These are phyloP conservation scores for Speleostelium caveatum DNA, from an alignment of 78 protist species.

Conservation along the genomic window DNA sequence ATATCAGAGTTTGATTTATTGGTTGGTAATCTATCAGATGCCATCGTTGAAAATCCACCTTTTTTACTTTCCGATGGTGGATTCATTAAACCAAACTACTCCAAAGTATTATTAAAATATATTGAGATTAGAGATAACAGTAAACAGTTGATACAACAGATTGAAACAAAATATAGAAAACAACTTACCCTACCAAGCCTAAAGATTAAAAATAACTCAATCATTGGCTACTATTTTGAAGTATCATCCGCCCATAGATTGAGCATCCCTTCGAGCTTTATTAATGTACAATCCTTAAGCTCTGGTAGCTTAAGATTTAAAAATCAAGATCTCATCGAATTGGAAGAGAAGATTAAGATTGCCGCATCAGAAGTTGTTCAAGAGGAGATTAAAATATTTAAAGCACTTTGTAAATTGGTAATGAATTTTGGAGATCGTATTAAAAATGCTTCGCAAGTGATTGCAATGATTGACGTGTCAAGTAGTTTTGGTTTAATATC, in stretches of 20 bases:
- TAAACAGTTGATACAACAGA: neutral
- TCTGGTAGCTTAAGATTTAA: slow-evolving; percentile 46
- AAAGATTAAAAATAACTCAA: slow-evolving; percentile 39
- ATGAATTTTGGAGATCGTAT: slow-evolving; percentile 13
- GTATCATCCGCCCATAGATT: neutral
- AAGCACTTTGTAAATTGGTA: slow-evolving; percentile 1
- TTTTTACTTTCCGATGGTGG: slow-evolving; percentile 19
- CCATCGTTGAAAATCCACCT: slow-evolving; percentile 57
- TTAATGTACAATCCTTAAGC: slow-evolving; percentile 51
- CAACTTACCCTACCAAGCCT: slow-evolving; percentile 1
- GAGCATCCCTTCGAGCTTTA: slow-evolving; percentile 28
- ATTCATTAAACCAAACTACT: slow-evolving; percentile 34
- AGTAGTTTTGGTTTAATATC: slow-evolving; percentile 27
- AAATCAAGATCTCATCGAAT: neutral
- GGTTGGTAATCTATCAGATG: slow-evolving; percentile 16
- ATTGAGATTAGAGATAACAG: neutral
- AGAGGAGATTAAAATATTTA: slow-evolving; percentile 1
- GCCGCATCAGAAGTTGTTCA: slow-evolving; percentile 13
- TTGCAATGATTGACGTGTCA: slow-evolving; percentile 56
- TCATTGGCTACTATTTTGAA: slow-evolving; percentile 48
- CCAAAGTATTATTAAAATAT: slow-evolving; percentile 7
- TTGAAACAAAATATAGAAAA: neutral
- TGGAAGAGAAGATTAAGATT: slow-evolving; percentile 46
- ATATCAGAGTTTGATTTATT: slow-evolving; percentile 16
- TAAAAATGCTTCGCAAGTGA: slow-evolving; percentile 6